phyloP scores from a whole-genome alignment of 2,329 filamentous ascomycete genomes.

The Penicillium sp. region DNA sequence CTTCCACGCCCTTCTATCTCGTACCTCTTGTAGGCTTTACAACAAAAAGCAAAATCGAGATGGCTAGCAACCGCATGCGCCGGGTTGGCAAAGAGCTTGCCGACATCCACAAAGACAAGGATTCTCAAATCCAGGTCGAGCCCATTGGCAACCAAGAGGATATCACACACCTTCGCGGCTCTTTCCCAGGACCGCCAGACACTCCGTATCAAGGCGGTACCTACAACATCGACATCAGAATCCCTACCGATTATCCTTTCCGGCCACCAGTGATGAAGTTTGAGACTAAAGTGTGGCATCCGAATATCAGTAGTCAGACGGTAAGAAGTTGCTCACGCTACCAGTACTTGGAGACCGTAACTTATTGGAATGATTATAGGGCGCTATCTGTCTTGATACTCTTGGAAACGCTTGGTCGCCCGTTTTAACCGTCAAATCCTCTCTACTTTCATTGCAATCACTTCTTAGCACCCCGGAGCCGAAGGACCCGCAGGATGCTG shows the following conservation, averaged over 20 bases:
- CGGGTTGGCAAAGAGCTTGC: slow-evolving; percentile 53
- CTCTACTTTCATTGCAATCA: slow-evolving; percentile 87
- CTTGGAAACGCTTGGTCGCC: slow-evolving; percentile 89
- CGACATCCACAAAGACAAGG: slow-evolving; percentile 60
- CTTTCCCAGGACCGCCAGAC: slow-evolving; percentile 82
- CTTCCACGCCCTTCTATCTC: neutral
- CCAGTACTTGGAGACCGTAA: too few species aligned
- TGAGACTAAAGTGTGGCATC: slow-evolving; percentile 92
- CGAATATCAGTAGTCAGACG: slow-evolving; percentile 91
- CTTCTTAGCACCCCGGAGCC: slow-evolving; percentile 92
- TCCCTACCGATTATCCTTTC: slow-evolving; percentile 89
- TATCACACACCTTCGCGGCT: slow-evolving; percentile 77
- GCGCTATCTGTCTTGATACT: slow-evolving; percentile 94
- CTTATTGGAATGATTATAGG: slow-evolving; percentile 54
- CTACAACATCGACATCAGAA: slow-evolving; percentile 79
- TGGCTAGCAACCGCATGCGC: slow-evolving; percentile 58
- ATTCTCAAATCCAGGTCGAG: slow-evolving; percentile 72
- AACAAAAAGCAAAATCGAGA: slow-evolving; percentile 25
- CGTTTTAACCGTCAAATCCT: slow-evolving; percentile 93
- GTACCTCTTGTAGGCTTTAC: neutral
- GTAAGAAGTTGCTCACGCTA: slow-evolving; percentile 52
- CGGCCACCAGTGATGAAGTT: slow-evolving; percentile 89
- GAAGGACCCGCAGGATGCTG: slow-evolving; percentile 93
- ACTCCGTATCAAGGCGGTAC: slow-evolving; percentile 89
- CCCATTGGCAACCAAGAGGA: slow-evolving; percentile 63